Evolutionary conservation across 768 basidiomycete genomes (phyloP), one percentile per base, ranked within the genome.

Genomic region (Termitomyces sp.): DNA sequence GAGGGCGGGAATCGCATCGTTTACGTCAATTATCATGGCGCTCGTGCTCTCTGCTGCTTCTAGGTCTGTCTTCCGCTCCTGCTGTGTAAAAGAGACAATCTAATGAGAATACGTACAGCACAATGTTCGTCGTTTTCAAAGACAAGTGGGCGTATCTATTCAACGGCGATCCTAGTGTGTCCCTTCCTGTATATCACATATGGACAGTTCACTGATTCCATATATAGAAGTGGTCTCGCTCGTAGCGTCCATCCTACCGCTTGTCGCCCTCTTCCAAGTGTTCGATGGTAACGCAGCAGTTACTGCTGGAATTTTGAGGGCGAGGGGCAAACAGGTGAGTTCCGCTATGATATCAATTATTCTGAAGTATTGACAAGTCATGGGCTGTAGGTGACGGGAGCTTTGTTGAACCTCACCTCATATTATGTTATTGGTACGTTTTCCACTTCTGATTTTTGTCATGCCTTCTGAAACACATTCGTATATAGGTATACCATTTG

Each of bases 191-290:
- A 51, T 24, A 18, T 18, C 15, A 0, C 18, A 12, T n/a, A 39
- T 12, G 12, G 18, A 39, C 26, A 3, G 34, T 28, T 51, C 26
- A 18, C 12, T 51, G 6, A 51, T 37, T 15, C 5, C 3, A 28
- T 20, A 0, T 47, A 29, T 69, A 74, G 86, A 81, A 70, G 81
- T 83, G 4, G 82, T 90, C 10, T 48, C 56, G 2, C 70, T 86
- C 10, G 87, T 92, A 16, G 85, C 90, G 0, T 72, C 76, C 3
- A 86, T 94, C 54, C 68, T 94, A 15, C 90, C 91, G 0, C 75
- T 90, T 8, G 84, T 96, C 3, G 84, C 87, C 7, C 74, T 90
- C 28, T 90, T 87, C 77, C 90, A 97, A 70, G 84, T 96, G 4
- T 88, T 94, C 56, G 96, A 99, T 64, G 92, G 87, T 1, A 76